Percentiles rank a stretch among this genome's conserved stretches.
Conservation (phyloP, 441 rosid genomes). For the Euphorbia celastroides region DNA sequence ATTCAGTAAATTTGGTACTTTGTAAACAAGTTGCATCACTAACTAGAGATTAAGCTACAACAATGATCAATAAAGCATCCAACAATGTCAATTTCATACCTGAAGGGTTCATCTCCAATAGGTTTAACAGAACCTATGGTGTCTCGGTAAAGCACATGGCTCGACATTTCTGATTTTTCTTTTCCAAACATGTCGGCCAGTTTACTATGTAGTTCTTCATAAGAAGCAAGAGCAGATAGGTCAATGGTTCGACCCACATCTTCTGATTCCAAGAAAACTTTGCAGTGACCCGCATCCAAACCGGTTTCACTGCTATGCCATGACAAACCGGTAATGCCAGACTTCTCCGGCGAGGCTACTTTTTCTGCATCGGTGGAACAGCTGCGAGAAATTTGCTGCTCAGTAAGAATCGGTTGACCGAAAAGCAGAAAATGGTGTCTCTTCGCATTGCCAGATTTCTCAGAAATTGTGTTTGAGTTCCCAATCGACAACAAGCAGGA, state of each 20-base stretch:
- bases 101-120: slow-evolving; percentile 80
- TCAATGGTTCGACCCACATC: slow-evolving; percentile 84
- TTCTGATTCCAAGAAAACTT: slow-evolving; percentile 86
- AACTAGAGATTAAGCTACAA: not conserved
- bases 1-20: not conserved
- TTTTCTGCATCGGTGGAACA: slow-evolving; percentile 41
- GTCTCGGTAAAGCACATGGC: slow-evolving; percentile 65
- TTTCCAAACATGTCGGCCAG: slow-evolving; percentile 69
- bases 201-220: slow-evolving; percentile 61
- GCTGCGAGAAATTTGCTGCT: slow-evolving; percentile 62
- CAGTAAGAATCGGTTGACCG: slow-evolving; percentile 83
- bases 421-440: slow-evolving; percentile 70
- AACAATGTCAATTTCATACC: slow-evolving; percentile 37
- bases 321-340: slow-evolving; percentile 31
- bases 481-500: slow-evolving; percentile 80
- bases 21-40: not conserved
- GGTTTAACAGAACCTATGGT: slow-evolving; percentile 51
- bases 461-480: slow-evolving; percentile 37
- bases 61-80: too few relatives aligned
- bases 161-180: slow-evolving; percentile 51
- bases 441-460: slow-evolving; percentile 49
- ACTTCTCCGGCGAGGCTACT: slow-evolving; percentile 26
- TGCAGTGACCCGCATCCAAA: slow-evolving; percentile 71
- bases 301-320: slow-evolving; percentile 38
- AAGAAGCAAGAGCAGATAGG: slow-evolving; percentile 66